Evolutionary conservation across 2,329 filamentous ascomycete genomes (phyloP), one percentile per base, ranked within the genome.

Genomic region (Teratosphaeria gauchensis): DNA sequence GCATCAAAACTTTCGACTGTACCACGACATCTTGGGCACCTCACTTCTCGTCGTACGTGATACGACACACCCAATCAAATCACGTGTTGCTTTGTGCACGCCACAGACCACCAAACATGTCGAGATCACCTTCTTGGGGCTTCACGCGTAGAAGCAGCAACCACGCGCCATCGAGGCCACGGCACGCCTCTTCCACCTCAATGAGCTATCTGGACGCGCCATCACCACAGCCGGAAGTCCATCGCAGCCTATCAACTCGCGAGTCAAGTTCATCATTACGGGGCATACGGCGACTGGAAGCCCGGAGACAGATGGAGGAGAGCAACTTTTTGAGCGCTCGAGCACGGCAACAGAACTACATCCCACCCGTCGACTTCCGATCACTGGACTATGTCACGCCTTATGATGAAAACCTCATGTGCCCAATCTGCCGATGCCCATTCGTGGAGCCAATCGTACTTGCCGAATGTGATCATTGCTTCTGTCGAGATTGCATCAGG

Each of bases 391-490:
- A 84, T 72, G 76, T 83, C 59, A 73, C 76, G 55, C 69, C 72
- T 31, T 81, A 80, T 67, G 82, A 86, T 68, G 76, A 76, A 61
- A 84, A 86, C 66, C 76, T 86, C 55, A 80, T 84, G 74, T 86
- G 84, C 67, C 78, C 83, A 16, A 86, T 86, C 63, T 86, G 84
- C 70, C 82, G 83, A 66, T 82, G 80, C 61, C 81, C 84, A 7
- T 84, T 85, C 65, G 78, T 85, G 57, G 74, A 78, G 56, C 83
- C 84, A 1, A 77, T 84, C 52, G 75, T 72, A 3, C 70, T 81
- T 64, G 73, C 84, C 54, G 76, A 80, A 63, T 86, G 84, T 71
- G 82, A 85, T 62, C 84, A 86, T 72, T 80, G 82, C 62, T 86
- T 86, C 73, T 86, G 84, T 71, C 74, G 77, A 57, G 77, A 80